Conservation (phyloP, 2,329 filamentous ascomycete species). For the Ophiostoma quercus region DNA sequence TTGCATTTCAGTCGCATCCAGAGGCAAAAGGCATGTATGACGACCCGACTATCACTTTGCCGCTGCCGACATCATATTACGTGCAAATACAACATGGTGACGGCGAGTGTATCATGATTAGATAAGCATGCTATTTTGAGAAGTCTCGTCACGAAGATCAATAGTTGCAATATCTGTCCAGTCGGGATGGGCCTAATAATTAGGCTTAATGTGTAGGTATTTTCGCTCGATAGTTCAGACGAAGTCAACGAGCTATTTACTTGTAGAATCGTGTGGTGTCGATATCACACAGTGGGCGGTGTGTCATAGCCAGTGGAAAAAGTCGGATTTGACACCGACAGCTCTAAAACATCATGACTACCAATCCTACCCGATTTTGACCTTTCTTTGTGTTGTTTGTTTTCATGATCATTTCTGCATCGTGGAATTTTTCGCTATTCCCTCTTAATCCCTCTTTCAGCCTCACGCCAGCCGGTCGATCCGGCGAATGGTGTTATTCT, state of each 20-base stretch:
- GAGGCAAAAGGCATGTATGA: background rate
- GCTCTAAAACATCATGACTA: no score
- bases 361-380: no score
- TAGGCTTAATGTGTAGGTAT: background rate
- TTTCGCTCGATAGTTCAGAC: background rate
- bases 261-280: background rate
- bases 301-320: constrained; percentile 16
- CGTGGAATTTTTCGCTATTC: background rate
- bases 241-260: background rate
- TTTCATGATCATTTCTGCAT: no score
- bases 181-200: background rate
- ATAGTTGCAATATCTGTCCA: background rate
- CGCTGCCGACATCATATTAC: background rate
- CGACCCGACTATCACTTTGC: background rate
- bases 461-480: background rate
- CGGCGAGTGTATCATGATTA: background rate
- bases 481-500: constrained; percentile 1
- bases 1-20: background rate
- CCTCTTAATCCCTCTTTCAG: background rate
- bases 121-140: background rate
- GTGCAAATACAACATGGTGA: background rate
- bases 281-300: background rate
- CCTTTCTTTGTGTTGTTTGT: no score
- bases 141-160: background rate
- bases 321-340: background rate